Base-by-base conservation (phyloP, 169 alveolate species). In the Cardiosporidium cionae region DNA sequence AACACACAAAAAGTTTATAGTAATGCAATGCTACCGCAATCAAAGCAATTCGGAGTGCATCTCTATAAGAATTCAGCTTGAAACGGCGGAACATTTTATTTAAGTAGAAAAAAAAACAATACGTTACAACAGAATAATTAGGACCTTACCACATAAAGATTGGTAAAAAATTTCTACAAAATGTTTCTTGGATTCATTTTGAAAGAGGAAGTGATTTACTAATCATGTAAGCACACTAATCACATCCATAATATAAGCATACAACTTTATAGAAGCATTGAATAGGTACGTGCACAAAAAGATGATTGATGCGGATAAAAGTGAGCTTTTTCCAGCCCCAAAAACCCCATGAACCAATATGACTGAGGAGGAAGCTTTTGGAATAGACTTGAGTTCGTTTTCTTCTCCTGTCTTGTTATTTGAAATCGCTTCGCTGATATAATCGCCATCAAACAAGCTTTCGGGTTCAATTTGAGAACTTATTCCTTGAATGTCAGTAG, bases 311-410 rank as follows among this genome's bases (percentile, higher is more conserved):
- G 81, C 81, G 7, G 81, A 69, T 0, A 75, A 76, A 28, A 75
- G 53, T 0, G 81, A 52, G 3, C 71, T 75, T 52, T 65, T 67
- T 25, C 81, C 81, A 22, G 76, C 81, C 1, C 81, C 75, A 16
- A 75, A 75, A 72, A 75, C 81, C 1, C 81, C 81, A 28, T 75
- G 76, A 3, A 75, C 81, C 0, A 75, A 71, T 28, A 75, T 37
- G 0, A 66, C 5, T 31, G 81, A 76, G 2, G 80, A 33, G 0
- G 80, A 52, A 32, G 32, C 6, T 25, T 65, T 29, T 31, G 52
- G 35, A 6, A 32, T 23, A 28, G n/a, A 3, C 9, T 23, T 65
- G 31, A n/a, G 7, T 7, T 29, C 70, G 3, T 25, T 23, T 53
- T 25, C 35, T 3, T 22, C 70, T 1, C 70, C 35, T 5, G 34